phyloP scores from a whole-genome alignment of 1,284 basidiomycete species.

The Golubevia sp. region DNA sequence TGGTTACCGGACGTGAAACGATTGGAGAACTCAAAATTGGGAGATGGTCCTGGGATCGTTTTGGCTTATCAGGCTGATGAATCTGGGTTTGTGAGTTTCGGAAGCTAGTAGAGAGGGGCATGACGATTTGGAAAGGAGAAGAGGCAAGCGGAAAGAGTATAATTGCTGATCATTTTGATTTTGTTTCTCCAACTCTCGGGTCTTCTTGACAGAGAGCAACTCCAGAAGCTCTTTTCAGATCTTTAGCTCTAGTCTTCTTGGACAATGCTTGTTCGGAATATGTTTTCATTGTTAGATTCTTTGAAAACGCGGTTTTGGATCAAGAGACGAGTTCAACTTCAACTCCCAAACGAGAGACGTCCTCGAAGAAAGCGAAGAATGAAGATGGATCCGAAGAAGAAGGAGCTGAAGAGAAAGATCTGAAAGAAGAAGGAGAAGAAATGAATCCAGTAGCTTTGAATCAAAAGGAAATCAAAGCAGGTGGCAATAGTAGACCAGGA shows the following conservation, averaged over 20 bases:
- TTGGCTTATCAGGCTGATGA: constrained; percentile 56
- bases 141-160: no score
- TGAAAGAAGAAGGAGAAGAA: constrained; percentile 4
- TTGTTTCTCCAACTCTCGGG: neutral
- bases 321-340: neutral
- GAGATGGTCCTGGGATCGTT: constrained; percentile 25
- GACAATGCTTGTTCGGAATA: constrained; percentile 58
- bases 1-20: constrained; percentile 26
- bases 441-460: constrained; percentile 24
- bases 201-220: constrained; percentile 13
- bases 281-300: constrained; percentile 51
- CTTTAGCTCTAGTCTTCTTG: constrained; percentile 37
- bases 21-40: constrained; percentile 22
- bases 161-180: no score
- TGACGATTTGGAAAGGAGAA: no score
- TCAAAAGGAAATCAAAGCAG: constrained; percentile 15
- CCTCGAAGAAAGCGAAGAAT: constrained; percentile 3
- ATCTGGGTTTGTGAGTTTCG: constrained; percentile 7
- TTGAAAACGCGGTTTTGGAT: constrained; percentile 17
- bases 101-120: neutral
- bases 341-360: constrained; percentile 11
- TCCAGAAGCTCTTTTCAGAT: constrained; percentile 52
- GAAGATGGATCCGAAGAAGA: neutral
- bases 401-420: constrained; percentile 6
- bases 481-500: constrained; percentile 20